Conservation (phyloP, 495 filamentous ascomycete genomes). For the Aspergillus diversus region DNA sequence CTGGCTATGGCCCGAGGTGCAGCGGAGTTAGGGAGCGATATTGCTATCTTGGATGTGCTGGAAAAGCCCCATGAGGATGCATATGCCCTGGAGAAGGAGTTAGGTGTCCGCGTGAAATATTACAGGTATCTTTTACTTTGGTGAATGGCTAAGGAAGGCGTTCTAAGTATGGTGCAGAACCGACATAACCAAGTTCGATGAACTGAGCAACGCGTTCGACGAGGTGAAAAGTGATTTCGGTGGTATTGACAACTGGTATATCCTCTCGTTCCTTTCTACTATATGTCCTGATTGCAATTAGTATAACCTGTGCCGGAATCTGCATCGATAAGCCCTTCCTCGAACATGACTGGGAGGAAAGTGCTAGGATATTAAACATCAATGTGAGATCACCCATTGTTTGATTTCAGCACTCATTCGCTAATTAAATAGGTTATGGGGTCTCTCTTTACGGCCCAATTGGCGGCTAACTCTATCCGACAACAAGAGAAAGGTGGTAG, state of each 20-base stretch:
- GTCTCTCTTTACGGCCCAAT: constrained; percentile 15
- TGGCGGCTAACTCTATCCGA: constrained; percentile 41
- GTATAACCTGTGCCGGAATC: neutral
- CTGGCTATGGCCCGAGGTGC: neutral
- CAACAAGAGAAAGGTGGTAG: constrained; percentile 50
- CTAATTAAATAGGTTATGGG: constrained; percentile 9
- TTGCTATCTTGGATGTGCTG: neutral
- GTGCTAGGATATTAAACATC: neutral
- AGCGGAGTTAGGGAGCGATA: constrained; percentile 2
- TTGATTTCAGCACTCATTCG: neutral
- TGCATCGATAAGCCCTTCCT: neutral
- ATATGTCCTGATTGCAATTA: neutral
- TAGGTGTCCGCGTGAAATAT: neutral
- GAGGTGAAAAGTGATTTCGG: neutral
- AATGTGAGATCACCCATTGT: neutral
- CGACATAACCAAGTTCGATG: neutral
- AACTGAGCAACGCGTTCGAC: neutral
- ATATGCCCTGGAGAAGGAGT: neutral
- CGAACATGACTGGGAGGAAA: neutral
- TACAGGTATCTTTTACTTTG: neutral
- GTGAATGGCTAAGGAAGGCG: neutral
- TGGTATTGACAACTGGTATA: neutral
- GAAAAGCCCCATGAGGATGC: neutral
- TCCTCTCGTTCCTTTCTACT: neutral
- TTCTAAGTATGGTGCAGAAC: neutral